A percentile compares a stretch with the other conserved stretches of the same genome.
Conservation (phyloP, 345 rosid species). For the Psidium friedrichsthalianum region DNA sequence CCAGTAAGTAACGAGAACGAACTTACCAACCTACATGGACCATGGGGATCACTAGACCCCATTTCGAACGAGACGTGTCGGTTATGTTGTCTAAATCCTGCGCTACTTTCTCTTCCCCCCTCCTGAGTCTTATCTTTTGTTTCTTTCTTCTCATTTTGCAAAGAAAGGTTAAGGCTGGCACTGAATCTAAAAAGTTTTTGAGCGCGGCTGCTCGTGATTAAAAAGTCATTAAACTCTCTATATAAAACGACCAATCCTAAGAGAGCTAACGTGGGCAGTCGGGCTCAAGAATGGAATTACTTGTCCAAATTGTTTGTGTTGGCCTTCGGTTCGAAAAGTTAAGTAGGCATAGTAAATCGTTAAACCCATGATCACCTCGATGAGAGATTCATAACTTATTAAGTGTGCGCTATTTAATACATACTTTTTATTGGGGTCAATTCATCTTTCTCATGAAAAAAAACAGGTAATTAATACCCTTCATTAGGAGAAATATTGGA, state of each 20-base stretch:
- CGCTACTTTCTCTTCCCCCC: no score
- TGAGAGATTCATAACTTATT: no score
- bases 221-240: not conserved
- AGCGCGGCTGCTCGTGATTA: not conserved
- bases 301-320: not conserved
- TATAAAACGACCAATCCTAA: not conserved
- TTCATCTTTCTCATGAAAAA: not conserved
- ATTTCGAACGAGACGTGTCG: no score
- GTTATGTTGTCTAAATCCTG: no score
- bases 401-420: no score
- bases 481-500: not conserved
- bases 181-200: not conserved
- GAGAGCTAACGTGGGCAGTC: not conserved
- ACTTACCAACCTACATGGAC: no score
- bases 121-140: no score
- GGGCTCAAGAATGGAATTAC: not conserved
- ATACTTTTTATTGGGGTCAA: not conserved
- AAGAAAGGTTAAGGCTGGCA: not conserved
- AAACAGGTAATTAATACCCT: not conserved
- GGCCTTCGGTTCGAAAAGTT: not conserved
- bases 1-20: no score
- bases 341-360: not conserved
- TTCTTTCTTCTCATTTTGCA: no score
- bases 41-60: no score
- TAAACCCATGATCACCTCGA: no score